Evolutionary conservation across 1,139 yeast genomes (phyloP), one percentile per base, ranked within the genome.

Genomic region (Suhomyces maxii): DNA sequence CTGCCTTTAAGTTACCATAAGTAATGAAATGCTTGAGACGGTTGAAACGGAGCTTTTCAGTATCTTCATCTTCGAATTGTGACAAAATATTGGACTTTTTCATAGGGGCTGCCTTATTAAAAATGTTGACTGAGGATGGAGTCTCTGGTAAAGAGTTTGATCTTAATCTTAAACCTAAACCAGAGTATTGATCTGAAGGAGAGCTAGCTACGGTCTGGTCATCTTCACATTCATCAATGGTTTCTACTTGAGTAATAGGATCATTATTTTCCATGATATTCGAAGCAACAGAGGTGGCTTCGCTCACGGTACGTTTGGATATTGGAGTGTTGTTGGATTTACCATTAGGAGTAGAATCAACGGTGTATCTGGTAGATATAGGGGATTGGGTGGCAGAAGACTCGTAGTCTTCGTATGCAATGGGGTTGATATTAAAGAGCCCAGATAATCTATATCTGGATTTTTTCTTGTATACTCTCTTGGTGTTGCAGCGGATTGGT

Each of bases 381-480:
- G 49, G 46, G 11, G 46, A 37, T 26, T 42, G 39, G 25, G 46
- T 40, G n/a, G 31, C 39, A 26, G 39, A 30, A 23, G 43, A 39
- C 35, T 40, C 45, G 30, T 45, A 48, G 28, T 50, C 55, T 8
- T 47, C 53, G 26, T 52, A 49, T 37, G 59, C 67, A 39, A 71
- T 53, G 3, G 77, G 77, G 47, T 71, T 73, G 36, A 71, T 54
- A 34, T 66, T 72, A 53, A 72, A 75, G 1, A 73, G 64, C 11
- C 64, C 66, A 8, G 77, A 69, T 10, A 75, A 59, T 43, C 76
- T 60, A 52, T 74, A 73, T 35, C 65, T 62, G 18, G 78, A 71
- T 55, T 73, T 73, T 60, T 71, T 71, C 58, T 72, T 73, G 50
- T 65, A 61, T 2, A 73, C 64, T 28, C 64, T 57, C 26, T 46